Evolutionary conservation across 495 filamentous ascomycete genomes (phyloP), one percentile per base, ranked within the genome.

Genomic region (Hypoxylon trugodes): DNA sequence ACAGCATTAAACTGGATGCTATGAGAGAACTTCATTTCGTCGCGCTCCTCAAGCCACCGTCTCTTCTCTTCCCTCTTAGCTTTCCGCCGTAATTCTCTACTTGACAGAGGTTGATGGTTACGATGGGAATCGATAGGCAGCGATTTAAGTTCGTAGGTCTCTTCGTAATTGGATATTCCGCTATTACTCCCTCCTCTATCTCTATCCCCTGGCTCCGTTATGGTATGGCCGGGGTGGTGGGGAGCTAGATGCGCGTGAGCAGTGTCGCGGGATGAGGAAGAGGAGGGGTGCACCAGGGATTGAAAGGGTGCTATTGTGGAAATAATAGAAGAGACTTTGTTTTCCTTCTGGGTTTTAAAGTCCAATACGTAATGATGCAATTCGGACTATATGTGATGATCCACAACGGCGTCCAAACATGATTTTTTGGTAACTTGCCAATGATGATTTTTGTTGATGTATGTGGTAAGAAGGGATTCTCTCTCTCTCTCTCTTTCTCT

Each of bases 1-100:
- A 99, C 96, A 53, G 95, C 92, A 77, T 99, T 99, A 78, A 99
- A 99, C 79, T 99, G 95, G 65, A 99, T 87, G 77, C 96, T 98
- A 73, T 98, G 95, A 45, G 95, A 97, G 82, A 99, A 99, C 86
- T 97, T 98, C 95, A 99, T 99, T 63, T 93, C 92, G 88, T 87
- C 86, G 49, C 79, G 84, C 71, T 85, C 74, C 58, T 84, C 82
- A 37, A 88, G 82, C 79, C 82, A 79, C 45, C 75, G 68, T 65
- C 76, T 78, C 76, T 86, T 84, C 63, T 75, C 74, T 43, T 73
- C 74, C n/a, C 75, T 73, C 70, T 76, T 81, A 7, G 65, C 53
- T 62, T 73, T 59, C 36, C 69, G 59, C 46, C 67, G 37, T 26
- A 47, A 58, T 42, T 73, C 56, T 38, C 32, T 56, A 18, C 38